Base-by-base conservation (phyloP, 139 green algal species). In the Coelastrella sp. region DNA sequence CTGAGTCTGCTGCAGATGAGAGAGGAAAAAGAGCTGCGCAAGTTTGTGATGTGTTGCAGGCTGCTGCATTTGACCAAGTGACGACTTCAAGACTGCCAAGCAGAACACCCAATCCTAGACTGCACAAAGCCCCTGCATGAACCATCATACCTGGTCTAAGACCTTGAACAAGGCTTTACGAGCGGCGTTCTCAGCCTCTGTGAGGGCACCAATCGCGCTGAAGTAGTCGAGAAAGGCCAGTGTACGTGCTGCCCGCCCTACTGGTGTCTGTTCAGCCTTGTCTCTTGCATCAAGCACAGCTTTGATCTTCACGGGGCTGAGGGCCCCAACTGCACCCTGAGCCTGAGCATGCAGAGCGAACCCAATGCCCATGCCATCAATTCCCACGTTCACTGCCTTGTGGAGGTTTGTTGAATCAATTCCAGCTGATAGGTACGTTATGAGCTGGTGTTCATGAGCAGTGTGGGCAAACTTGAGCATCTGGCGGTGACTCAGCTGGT, bases 381-480 rank as follows among this genome's bases (percentile, higher is more conserved):
- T 17, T 13, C 75, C 75, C 16, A 81, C 75, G 11, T 81, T 54
- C 11, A 81, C 75, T 14, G 75, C 75, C 14, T 81, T 81, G 75
- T 81, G 23, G 10, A 81, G 23, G 75, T 81, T 81, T 16, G 22
- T 23, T 13, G 75, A 16, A 19, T 81, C 75, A 17, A 81, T 81
- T 16, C 75, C 75, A 59, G 75, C 75, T 17, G 75, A 81, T 13
- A 81, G 75, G 75, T 81, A 81, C 16, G 75, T 81, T 16, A 81
- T 81, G 16, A 81, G 75, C 16, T 19, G 16, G 75, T 19, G 75
- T 19, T 81, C 75, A 19, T 81, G 75, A 10, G 75, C 75, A 23
- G 23, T 54, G 75, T 81, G 75, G 11, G 75, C 75, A 81, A 81
- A 81, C 75, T 81, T 81, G 11, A 81, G 75, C 75, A 81, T 81